Evolutionary conservation across 2,329 filamentous ascomycete genomes (phyloP).

Genomic region (Paracorniculantispora psalliotae): DNA sequence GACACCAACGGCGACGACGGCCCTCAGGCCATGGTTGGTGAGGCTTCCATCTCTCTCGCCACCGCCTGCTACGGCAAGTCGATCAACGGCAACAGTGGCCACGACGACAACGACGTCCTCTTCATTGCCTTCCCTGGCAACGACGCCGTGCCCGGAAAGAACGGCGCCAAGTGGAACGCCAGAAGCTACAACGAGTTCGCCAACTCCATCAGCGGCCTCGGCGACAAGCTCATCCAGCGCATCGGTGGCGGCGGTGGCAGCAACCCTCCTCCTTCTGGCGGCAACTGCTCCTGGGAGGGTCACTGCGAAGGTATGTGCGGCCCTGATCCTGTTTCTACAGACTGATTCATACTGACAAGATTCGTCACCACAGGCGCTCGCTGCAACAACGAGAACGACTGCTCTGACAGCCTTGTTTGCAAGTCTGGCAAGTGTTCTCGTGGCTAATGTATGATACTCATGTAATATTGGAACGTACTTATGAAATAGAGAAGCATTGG

Average conservation of each 20-base stretch:
- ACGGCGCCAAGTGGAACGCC: slow-evolving; percentile 51
- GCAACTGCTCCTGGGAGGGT: slow-evolving; percentile 18
- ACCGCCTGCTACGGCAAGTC: slow-evolving; percentile 48
- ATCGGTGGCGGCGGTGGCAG: slow-evolving; percentile 19
- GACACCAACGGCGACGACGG: slow-evolving; percentile 55
- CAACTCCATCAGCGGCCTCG: slow-evolving; percentile 45
- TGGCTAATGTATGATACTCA: not conserved
- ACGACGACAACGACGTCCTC: slow-evolving; percentile 53
- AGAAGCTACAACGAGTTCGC: slow-evolving; percentile 45
- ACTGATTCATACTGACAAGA: not conserved
- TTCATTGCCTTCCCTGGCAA: slow-evolving; percentile 56
- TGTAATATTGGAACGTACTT: slow-evolving; percentile 6
- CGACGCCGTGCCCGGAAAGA: slow-evolving; percentile 51
- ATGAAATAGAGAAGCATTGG: not conserved
- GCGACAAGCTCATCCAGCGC: slow-evolving; percentile 44
- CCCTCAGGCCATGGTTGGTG: slow-evolving; percentile 44
- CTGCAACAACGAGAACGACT: slow-evolving; percentile 21
- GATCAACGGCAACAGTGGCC: slow-evolving; percentile 52
- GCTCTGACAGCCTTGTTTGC: slow-evolving; percentile 22
- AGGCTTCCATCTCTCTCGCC: slow-evolving; percentile 53
- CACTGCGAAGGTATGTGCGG: slow-evolving; percentile 15
- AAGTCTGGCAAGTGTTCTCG: slow-evolving; percentile 18
- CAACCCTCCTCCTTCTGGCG: slow-evolving; percentile 2
- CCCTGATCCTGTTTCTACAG: not conserved
- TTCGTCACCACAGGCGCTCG: slow-evolving; percentile 17